phyloP scores from a whole-genome alignment of 2,329 filamentous ascomycete genomes.

The Stenocarpella maydis region DNA sequence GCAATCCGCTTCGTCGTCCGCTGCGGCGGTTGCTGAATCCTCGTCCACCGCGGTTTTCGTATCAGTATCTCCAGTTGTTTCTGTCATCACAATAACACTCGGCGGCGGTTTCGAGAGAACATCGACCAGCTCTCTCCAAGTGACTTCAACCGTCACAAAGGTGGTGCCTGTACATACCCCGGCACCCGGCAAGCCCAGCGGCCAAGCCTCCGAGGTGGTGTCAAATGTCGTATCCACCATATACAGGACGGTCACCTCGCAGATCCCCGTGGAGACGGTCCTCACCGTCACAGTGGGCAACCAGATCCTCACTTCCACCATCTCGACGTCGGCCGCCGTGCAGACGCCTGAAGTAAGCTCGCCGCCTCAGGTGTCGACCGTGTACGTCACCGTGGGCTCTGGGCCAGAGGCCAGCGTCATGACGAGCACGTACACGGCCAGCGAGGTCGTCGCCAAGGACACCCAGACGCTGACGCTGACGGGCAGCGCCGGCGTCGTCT shows the following conservation, averaged over 20 bases:
- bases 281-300: constrained; percentile 33
- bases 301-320: constrained; percentile 31
- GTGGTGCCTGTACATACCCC: neutral
- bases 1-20: constrained; percentile 12
- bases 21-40: constrained; percentile 5
- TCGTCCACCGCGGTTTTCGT: constrained; percentile 19
- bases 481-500: constrained; percentile 11
- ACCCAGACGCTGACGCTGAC: constrained; percentile 22
- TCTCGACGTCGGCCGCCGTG: constrained; percentile 27
- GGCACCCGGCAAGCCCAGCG: too few relatives aligned
- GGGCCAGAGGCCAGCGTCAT: constrained; percentile 13
- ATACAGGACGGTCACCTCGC: constrained; percentile 16
- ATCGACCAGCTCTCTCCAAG: constrained; percentile 26
- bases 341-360: constrained; percentile 25
- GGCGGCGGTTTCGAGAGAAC: constrained; percentile 26
- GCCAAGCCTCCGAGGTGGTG: neutral
- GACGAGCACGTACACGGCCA: constrained; percentile 31
- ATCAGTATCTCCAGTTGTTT: constrained; percentile 21
- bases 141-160: constrained; percentile 24
- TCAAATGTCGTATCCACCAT: constrained; percentile 23
- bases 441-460: constrained; percentile 30
- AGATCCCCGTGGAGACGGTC: constrained; percentile 32
- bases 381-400: constrained; percentile 31
- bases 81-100: constrained; percentile 30
- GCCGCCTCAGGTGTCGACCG: constrained; percentile 28